Conservation (phyloP, 169 alveolate species). For the Cryptosporidium tyzzeri region DNA sequence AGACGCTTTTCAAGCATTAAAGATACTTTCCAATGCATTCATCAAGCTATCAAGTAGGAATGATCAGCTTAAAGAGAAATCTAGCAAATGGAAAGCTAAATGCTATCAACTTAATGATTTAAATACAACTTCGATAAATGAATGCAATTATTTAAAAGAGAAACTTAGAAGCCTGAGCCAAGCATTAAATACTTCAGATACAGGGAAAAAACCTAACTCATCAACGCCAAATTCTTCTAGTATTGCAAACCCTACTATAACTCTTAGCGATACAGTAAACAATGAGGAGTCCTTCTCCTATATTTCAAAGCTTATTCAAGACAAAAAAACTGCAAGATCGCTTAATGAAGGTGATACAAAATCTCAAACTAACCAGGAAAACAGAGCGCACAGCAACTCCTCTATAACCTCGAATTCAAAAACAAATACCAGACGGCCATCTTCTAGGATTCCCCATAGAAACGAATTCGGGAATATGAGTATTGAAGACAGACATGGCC, state of each 20-base stretch:
- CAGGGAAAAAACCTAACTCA: background rate
- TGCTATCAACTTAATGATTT: constrained; percentile 55
- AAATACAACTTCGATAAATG: constrained; percentile 8
- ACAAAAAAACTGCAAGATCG: constrained; percentile 1
- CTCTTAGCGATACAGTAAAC: background rate
- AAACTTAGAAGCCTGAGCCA: background rate
- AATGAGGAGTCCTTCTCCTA: constrained; percentile 25
- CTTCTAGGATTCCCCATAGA: background rate
- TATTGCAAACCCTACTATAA: background rate
- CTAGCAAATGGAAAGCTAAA: constrained; percentile 26
- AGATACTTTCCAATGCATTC: constrained; percentile 38
- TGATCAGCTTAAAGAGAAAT: constrained; percentile 22
- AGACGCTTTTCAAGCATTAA: constrained; percentile 35
- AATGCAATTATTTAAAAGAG: constrained; percentile 21
- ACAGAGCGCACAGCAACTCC: background rate
- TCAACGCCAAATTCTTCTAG: background rate
- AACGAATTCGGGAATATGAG: background rate
- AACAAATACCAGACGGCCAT: background rate
- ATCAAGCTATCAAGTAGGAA: constrained; percentile 18
- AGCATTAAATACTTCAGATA: background rate
- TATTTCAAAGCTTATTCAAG: constrained; percentile 31
- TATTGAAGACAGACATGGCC: background rate
- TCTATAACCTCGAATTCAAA: background rate
- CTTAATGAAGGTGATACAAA: background rate
- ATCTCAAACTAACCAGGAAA: constrained; percentile 3